A percentile compares a stretch with the other conserved stretches of the same genome.
These are phyloP conservation scores for Discostella stelligeroides DNA, from an alignment of 108 stramenopile genomes.

Conservation along the genomic window DNA sequence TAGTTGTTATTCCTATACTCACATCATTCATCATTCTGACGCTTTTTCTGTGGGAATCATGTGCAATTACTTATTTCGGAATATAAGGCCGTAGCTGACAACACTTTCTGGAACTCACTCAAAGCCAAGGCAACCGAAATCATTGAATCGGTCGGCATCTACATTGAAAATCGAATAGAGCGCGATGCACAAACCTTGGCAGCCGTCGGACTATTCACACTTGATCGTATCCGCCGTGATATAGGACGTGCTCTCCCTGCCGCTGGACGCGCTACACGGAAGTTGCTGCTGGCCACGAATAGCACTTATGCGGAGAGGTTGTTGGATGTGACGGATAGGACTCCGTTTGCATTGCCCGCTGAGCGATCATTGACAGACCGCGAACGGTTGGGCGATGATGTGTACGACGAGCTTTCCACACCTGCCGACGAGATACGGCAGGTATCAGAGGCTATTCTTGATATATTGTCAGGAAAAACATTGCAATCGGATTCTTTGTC, in stretches of 20 bases:
- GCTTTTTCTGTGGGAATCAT: too few species aligned
- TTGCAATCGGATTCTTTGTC: slow-evolving; percentile 15
- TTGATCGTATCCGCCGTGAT: slow-evolving; percentile 74
- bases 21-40: too few species aligned
- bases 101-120: slow-evolving; percentile 75
- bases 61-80: too few species aligned
- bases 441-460: slow-evolving; percentile 68
- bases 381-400: slow-evolving; percentile 19
- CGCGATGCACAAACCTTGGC: slow-evolving; percentile 62
- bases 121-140: slow-evolving; percentile 61
- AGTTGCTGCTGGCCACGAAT: slow-evolving; percentile 41
- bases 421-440: slow-evolving; percentile 73
- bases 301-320: slow-evolving; percentile 49
- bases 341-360: slow-evolving; percentile 36
- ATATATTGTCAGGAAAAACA: slow-evolving; percentile 58
- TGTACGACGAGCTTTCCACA: slow-evolving; percentile 65
- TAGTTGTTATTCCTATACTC: too few species aligned
- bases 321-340: slow-evolving; percentile 35
- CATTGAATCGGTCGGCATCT: slow-evolving; percentile 71
- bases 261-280: slow-evolving; percentile 38
- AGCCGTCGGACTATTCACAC: slow-evolving; percentile 72
- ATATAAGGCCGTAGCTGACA: slow-evolving; percentile 53
- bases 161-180: slow-evolving; percentile 73
- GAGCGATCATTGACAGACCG: slow-evolving; percentile 22
- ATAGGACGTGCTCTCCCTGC: slow-evolving; percentile 75